Evolutionary conservation across 805 yeast genomes (phyloP).

Genomic region (Suhomyces pyralidae): DNA sequence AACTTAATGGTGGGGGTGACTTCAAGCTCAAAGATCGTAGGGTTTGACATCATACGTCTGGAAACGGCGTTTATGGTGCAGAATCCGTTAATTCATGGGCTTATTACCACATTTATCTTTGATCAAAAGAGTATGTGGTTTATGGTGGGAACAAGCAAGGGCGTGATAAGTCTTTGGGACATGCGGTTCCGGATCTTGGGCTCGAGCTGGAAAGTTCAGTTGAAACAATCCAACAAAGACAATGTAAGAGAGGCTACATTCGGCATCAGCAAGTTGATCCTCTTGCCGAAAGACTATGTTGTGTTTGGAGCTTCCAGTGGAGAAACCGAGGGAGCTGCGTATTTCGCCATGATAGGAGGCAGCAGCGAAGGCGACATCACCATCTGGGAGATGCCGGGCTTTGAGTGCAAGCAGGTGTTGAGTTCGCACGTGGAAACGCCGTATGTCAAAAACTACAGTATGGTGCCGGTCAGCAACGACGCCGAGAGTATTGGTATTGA

Average conservation of each 20-base stretch:
- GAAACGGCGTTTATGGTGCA: constrained; percentile 37
- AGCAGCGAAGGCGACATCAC: constrained; percentile 55
- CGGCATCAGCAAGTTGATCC: constrained; percentile 42
- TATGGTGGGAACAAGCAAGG: constrained; percentile 70
- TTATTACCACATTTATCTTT: constrained; percentile 56
- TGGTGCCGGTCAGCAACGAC: constrained; percentile 20
- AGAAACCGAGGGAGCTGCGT: constrained; percentile 11
- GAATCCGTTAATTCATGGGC: constrained; percentile 64
- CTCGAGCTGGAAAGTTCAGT: constrained; percentile 55
- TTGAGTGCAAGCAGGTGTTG: constrained; percentile 48
- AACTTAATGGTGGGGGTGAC: constrained; percentile 52
- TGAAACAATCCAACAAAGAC: constrained; percentile 13
- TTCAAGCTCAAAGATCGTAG: constrained; percentile 47
- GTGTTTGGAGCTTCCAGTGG: constrained; percentile 20
- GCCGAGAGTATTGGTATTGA: constrained; percentile 13
- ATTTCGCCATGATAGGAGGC: constrained; percentile 64
- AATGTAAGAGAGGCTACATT: not conserved
- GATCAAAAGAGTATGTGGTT: constrained; percentile 60
- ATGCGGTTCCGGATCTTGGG: constrained; percentile 60
- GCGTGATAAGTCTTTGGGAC: constrained; percentile 80
- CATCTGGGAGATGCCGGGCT: constrained; percentile 71
- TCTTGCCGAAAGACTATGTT: constrained; percentile 41
- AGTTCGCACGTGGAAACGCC: constrained; percentile 19
- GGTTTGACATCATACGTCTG: constrained; percentile 60
- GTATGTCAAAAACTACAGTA: constrained; percentile 19